Base-by-base conservation (phyloP, 1,284 basidiomycete species). In the Tilletia indica region DNA sequence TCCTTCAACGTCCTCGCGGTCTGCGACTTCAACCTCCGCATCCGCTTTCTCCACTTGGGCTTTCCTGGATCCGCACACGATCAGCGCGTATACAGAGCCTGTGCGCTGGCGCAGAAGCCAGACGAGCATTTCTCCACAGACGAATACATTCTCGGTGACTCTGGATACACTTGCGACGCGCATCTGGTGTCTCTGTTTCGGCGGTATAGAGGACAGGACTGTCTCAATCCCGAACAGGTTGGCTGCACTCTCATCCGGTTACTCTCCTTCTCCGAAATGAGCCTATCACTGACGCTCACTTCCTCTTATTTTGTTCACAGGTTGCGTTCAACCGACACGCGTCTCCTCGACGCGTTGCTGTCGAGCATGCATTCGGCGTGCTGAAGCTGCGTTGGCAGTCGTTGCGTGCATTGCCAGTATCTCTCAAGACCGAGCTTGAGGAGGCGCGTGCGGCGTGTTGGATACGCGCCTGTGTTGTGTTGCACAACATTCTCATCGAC, bases 331-430 rank as follows among this genome's bases (percentile, higher is more conserved):
- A 63, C 2, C 58, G 36, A 9, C 58, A 63, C 34, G 58, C 58
- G 6, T 63, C 58, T 34, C 36, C 58, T 63, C 8, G 4, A 0
- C 58, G 58, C 36, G 8, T 63, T 16, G 34, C 34, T 31, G 58
- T 61, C 25, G 58, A 61, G 58, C 58, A 61, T 31, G 58, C 58
- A 8, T 61, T 61, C 14, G 58, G 58, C 5, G 9, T 61, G 3
- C 8, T 63, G 2, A 63, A 63, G 58, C 36, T 63, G 21, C 58
- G 58, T 9, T 63, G 58, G 58, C 58, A 63, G 58, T 63, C 58
- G 9, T 31, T 63, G 31, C 58, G 58, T 19, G 58, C 58, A 2
- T 31, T 63, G 4, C 58, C 58, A 9, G 19, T 63, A 6, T 5
- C 4, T 8, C 58, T 63, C 8, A 63, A 36, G 36, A 31, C 31